Base-by-base conservation (phyloP, 106 monocot genomes). In the Dendrobium officinale region DNA sequence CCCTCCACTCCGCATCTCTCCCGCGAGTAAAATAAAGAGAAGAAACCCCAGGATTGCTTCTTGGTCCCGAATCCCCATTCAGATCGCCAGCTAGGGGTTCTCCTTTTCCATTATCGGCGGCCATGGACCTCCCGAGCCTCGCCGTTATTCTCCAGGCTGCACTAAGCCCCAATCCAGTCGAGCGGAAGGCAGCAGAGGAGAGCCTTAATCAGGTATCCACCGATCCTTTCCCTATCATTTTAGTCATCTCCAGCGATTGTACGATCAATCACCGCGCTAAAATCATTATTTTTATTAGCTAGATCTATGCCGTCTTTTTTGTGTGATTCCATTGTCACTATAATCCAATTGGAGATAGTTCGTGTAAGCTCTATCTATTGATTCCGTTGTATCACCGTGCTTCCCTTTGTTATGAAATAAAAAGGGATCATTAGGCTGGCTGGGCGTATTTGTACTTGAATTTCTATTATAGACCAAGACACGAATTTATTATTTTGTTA, bases 121-220 rank as follows among this genome's bases (percentile, higher is more conserved):
- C 49, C 76, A 95, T 99, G 98, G 98, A 99, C 87, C 89, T 91
- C 19, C 87, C 68, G 22, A 82, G 90, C 83, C 85, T 99, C 19
- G 89, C 88, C 22, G 81, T 88, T 0, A 89, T 99, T 42, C 88
- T 99, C 13, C 98, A 88, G 77, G 89, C 95, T 61, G 95, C 89
- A 67, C 87, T 95, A n/a, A 99, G 98, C 86, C 90, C 83, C 76
- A 83, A 92, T 51, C 94, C 90, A 8, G 89, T 87, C 18, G 95
- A 95, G 89, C 83, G 98, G 66, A 95, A 95, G 82, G 92, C 94
- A 6, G 95, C 98, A 1, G 98, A 99, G 87, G 91, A 91, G 82
- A 95, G 84, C 83, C 89, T 99, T 81, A 87, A 89, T 79, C 95
- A 99, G 95, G 98, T 98, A 51, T 37, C 37, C 7, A 33, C 29